phyloP scores from a whole-genome alignment of 805 yeast species.

The Kodamaea jinghongensis region DNA sequence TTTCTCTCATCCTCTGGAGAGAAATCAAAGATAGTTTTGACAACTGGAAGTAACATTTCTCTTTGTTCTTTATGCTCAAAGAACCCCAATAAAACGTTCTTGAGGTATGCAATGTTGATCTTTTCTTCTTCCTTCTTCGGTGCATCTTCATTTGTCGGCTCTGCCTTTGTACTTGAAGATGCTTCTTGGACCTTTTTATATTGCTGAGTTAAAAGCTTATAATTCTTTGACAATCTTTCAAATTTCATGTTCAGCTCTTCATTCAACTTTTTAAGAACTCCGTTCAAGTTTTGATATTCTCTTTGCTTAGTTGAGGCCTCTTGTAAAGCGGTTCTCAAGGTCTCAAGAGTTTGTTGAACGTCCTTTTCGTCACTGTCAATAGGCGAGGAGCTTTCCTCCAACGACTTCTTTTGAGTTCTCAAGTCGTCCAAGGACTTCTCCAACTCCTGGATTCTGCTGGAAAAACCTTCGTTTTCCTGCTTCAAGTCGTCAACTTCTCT shows the following conservation, averaged over 20 bases:
- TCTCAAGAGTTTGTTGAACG: slow-evolving; percentile 29
- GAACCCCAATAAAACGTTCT: slow-evolving; percentile 88
- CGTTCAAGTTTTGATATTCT: slow-evolving; percentile 54
- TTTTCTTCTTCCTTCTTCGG: slow-evolving; percentile 21
- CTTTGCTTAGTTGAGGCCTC: slow-evolving; percentile 49
- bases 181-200: slow-evolving; percentile 43
- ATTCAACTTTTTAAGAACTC: slow-evolving; percentile 55
- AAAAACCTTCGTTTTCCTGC: slow-evolving; percentile 41
- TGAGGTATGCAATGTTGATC: slow-evolving; percentile 68
- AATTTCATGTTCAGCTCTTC: slow-evolving; percentile 67
- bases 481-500: slow-evolving; percentile 63
- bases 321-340: slow-evolving; percentile 54
- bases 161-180: slow-evolving; percentile 17
- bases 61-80: slow-evolving; percentile 93
- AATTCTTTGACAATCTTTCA: slow-evolving; percentile 68
- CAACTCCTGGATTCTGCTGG: slow-evolving; percentile 37
- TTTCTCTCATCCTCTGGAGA: slow-evolving; percentile 71
- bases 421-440: slow-evolving; percentile 30
- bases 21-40: slow-evolving; percentile 69
- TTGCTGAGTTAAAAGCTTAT: slow-evolving; percentile 61
- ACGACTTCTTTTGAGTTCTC: slow-evolving; percentile 7
- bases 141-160: slow-evolving; percentile 11
- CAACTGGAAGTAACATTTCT: slow-evolving; percentile 77
- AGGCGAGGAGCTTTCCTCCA: slow-evolving; percentile 2
- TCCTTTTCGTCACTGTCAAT: slow-evolving; percentile 16